Conservation (phyloP, 73 alveolate genomes). For the Urostyla sp. region DNA sequence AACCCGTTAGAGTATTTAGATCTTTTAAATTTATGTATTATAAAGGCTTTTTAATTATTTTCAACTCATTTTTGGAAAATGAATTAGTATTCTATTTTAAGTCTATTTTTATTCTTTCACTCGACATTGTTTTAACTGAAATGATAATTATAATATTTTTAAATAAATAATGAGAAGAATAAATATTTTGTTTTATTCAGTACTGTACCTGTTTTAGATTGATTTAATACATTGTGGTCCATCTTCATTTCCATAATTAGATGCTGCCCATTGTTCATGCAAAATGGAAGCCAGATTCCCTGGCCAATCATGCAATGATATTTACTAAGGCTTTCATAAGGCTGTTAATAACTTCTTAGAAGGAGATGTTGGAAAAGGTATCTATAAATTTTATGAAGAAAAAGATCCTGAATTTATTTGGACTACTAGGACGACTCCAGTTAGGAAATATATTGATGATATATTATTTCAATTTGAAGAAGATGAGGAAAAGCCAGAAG, state of each 20-base stretch:
- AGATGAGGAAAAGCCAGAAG: not conserved
- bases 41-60: too few relatives aligned
- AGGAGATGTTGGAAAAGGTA: conserved; percentile 1
- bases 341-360: not conserved
- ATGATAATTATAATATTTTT: too few relatives aligned
- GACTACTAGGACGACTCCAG: conserved; percentile 42
- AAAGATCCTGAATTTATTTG: not conserved
- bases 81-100: too few relatives aligned
- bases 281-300: not conserved
- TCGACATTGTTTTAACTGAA: too few relatives aligned
- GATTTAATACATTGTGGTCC: too few relatives aligned
- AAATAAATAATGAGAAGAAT: too few relatives aligned
- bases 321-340: not conserved
- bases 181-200: too few relatives aligned
- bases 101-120: too few relatives aligned
- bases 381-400: not conserved
- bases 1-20: too few relatives aligned
- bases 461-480: not conserved
- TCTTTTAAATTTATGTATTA: too few relatives aligned
- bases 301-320: not conserved
- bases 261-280: not conserved
- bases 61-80: too few relatives aligned
- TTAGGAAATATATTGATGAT: conserved; percentile 17
- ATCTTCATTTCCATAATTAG: not conserved
- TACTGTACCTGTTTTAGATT: too few relatives aligned